Evolutionary conservation across 495 filamentous ascomycete species (phyloP).

Genomic region (Neurospora sp.): DNA sequence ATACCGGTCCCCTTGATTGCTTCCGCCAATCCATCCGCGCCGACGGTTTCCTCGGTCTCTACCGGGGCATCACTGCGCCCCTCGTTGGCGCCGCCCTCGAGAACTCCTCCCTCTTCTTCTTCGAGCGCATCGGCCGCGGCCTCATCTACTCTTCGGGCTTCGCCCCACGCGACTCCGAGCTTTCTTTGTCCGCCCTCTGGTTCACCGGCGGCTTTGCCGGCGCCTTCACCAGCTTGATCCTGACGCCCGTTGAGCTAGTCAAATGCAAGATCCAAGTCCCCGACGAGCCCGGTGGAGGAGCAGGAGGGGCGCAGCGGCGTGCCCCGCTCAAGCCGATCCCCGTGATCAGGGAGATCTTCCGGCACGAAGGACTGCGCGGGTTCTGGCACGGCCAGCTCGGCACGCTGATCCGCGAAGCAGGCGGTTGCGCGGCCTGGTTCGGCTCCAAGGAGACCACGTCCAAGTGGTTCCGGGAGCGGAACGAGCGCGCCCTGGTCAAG

Average conservation of each 20-base stretch:
- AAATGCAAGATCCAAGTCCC: conserved; percentile 97
- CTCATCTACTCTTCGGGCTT: conserved; percentile 47
- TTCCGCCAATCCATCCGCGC: conserved; percentile 72
- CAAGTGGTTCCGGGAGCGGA: conserved; percentile 46
- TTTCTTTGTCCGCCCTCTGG: conserved; percentile 65
- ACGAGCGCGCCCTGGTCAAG: conserved; percentile 18
- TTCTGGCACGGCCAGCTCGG: conserved; percentile 95
- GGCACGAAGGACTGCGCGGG: conserved; percentile 66
- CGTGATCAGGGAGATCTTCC: conserved; percentile 67
- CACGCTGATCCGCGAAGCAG: conserved; percentile 87
- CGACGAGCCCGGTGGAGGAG: conserved; percentile 19
- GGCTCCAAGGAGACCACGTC: conserved; percentile 78
- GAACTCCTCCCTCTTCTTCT: conserved; percentile 90
- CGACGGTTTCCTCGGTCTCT: conserved; percentile 72
- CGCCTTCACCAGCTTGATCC: conserved; percentile 78
- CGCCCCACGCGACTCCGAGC: conserved; percentile 36
- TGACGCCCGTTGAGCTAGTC: conserved; percentile 93
- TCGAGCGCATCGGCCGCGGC: conserved; percentile 55
- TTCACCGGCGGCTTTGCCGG: conserved; percentile 74
- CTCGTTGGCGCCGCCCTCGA: conserved; percentile 87
- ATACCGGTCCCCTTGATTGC: conserved; percentile 84
- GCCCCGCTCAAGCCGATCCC: conserved; percentile 29
- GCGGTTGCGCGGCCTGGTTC: conserved; percentile 92
- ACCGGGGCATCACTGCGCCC: conserved; percentile 88
- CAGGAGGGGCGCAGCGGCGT: background rate